These are phyloP conservation scores for Ophiostoma perfectum DNA, from an alignment of 2,329 filamentous ascomycete genomes.

Conservation along the genomic window DNA sequence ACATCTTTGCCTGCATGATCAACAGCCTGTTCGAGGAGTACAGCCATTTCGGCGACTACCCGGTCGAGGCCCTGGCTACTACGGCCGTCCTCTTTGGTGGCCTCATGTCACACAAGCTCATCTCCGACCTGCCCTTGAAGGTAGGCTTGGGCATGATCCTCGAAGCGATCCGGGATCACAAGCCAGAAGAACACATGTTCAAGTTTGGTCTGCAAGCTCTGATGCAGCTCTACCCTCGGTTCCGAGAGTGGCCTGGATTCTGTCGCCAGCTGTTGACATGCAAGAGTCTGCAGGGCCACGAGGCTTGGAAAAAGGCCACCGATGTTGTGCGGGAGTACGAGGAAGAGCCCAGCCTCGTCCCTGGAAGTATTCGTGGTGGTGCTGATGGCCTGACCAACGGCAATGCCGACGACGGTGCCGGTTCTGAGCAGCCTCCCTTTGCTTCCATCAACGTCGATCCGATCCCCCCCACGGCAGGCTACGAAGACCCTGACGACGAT, in stretches of 20 bases:
- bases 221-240: constrained; percentile 75
- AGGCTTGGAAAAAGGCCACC: constrained; percentile 76
- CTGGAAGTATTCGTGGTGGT: constrained; percentile 21
- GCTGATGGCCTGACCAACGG: constrained; percentile 59
- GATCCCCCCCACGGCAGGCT: constrained; percentile 56
- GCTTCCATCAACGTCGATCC: constrained; percentile 71
- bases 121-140: constrained; percentile 83
- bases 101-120: constrained; percentile 88
- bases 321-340: constrained; percentile 68
- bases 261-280: constrained; percentile 81
- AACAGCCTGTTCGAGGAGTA: constrained; percentile 97
- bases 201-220: constrained; percentile 95
- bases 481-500: constrained; percentile 77
- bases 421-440: constrained; percentile 62
- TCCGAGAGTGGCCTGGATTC: constrained; percentile 93
- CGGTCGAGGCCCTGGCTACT: constrained; percentile 88
- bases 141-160: constrained; percentile 96
- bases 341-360: constrained; percentile 43
- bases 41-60: constrained; percentile 89
- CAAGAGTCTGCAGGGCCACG: constrained; percentile 73
- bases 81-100: constrained; percentile 95
- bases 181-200: constrained; percentile 85
- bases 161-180: constrained; percentile 85
- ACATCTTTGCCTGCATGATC: constrained; percentile 97
- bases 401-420: constrained; percentile 56